phyloP scores from a whole-genome alignment of 1,284 basidiomycete genomes.

The Moesziomyces sp. region DNA sequence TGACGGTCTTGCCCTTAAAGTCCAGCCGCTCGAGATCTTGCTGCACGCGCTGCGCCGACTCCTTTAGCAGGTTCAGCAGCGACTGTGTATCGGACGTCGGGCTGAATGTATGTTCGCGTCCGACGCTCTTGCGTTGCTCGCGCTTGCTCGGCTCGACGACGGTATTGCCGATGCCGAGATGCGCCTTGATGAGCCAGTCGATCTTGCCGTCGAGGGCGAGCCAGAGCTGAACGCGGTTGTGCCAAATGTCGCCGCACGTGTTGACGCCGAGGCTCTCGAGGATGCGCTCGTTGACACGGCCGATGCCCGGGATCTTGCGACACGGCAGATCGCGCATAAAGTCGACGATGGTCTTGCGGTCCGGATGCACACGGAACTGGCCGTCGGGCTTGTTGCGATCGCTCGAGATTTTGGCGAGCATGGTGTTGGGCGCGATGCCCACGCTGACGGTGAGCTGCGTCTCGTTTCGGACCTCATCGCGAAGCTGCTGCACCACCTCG shows the following conservation, averaged over 20 bases:
- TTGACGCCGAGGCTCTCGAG: constrained; percentile 57
- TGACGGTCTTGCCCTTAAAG: constrained; percentile 59
- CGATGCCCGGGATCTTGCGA: constrained; percentile 65
- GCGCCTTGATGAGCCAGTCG: constrained; percentile 57
- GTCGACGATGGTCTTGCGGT: constrained; percentile 49
- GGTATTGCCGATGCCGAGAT: constrained; percentile 59
- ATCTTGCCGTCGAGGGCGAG: constrained; percentile 55
- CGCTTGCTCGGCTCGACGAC: constrained; percentile 58
- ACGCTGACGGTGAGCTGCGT: constrained; percentile 86
- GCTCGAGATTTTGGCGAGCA: constrained; percentile 86
- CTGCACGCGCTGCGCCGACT: constrained; percentile 55
- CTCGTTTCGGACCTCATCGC: constrained; percentile 44
- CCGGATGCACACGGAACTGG: constrained; percentile 53
- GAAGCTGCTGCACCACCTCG: constrained; percentile 75
- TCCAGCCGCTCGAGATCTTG: constrained; percentile 55
- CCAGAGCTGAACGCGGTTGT: constrained; percentile 56
- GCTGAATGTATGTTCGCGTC: constrained; percentile 64
- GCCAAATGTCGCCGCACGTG: constrained; percentile 64
- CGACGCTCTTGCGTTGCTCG: constrained; percentile 61
- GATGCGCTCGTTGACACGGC: constrained; percentile 63
- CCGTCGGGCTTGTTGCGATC: constrained; percentile 73
- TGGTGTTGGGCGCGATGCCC: constrained; percentile 72
- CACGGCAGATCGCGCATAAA: constrained; percentile 61
- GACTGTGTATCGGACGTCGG: constrained; percentile 46
- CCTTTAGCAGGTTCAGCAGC: constrained; percentile 48